Evolutionary conservation across 2,329 filamentous ascomycete species (phyloP), one percentile per base, ranked within the genome.

Genomic region (Penicillium brasilianum): DNA sequence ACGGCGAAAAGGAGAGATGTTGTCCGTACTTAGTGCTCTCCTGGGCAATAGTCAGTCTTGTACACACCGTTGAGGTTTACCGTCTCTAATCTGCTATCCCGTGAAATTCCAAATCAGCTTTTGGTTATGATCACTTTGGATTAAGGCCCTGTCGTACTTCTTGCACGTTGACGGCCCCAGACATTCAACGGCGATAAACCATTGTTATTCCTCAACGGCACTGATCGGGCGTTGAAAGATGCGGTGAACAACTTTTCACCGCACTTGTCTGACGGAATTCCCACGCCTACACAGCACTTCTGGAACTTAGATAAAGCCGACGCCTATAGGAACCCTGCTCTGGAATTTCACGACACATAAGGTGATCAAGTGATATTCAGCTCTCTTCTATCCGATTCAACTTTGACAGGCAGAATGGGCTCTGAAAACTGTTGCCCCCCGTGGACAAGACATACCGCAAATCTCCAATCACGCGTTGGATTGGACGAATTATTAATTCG

Each of bases 161-260:
- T 48, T 48, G 44, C 9, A 4, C 2, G 9, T 48, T 48, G 22
- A 28, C 20, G 44, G 20, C 9, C 44, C 43, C 7, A 46, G 43
- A 46, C 13, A 46, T 46, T 46, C 20, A 28, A 48, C 44, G 9
- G 20, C 9, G 22, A 25, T 28, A 48, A 48, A 48, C 44, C 20
- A 46, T 46, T 28, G 10, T 48, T 48, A 48, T 48, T 48, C 44
- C 44, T 48, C 44, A 4, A 48, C 20, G 22, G 44, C 44, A 28
- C 10, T 28, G 9, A 48, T 48, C 20, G 1, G 14, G 44, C 20
- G 44, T 48, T 48, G 22, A 48, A 28, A 28, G 44, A 48, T 30
- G 22, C 44, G 20, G 20, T 48, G 20, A 48, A 48, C 44, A 28
- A 30, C 9, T 13, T 9, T 13, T 48, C 20, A 48, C 3, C 44